phyloP scores from a whole-genome alignment of 441 rosid species.

The Breynia disticha region DNA sequence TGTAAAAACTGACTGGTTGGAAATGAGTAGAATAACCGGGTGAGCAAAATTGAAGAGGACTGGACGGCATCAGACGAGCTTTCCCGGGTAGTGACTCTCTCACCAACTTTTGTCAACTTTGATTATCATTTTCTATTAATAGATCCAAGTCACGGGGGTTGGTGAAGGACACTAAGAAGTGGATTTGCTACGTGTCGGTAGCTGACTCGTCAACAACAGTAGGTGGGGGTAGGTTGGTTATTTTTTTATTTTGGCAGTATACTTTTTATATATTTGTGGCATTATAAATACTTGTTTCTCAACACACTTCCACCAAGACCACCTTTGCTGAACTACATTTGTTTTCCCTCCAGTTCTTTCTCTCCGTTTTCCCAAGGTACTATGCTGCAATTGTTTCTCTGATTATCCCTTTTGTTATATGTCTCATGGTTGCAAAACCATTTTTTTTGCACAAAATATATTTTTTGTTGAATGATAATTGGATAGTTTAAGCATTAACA shows the following conservation, averaged over 20 bases:
- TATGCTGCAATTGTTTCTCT: no score
- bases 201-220: conserved; percentile 12
- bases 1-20: no score
- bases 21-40: no score
- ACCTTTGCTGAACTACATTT: not conserved
- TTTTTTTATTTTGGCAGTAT: no score
- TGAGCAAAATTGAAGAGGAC: no score
- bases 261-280: not conserved
- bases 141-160: no score
- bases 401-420: not conserved
- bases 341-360: not conserved
- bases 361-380: not conserved
- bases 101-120: no score
- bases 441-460: not conserved
- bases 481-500: not conserved
- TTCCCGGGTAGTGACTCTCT: no score
- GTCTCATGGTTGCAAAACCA: not conserved
- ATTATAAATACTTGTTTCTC: not conserved
- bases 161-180: not conserved
- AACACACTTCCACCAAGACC: conserved; percentile 13
- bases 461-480: not conserved
- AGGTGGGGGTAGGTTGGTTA: conserved; percentile 18
- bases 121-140: no score
- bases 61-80: no score
- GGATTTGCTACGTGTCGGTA: conserved; percentile 12